These are phyloP conservation scores for Blastobotrys persicus DNA, from an alignment of 1,139 yeast species.

Conservation along the genomic window DNA sequence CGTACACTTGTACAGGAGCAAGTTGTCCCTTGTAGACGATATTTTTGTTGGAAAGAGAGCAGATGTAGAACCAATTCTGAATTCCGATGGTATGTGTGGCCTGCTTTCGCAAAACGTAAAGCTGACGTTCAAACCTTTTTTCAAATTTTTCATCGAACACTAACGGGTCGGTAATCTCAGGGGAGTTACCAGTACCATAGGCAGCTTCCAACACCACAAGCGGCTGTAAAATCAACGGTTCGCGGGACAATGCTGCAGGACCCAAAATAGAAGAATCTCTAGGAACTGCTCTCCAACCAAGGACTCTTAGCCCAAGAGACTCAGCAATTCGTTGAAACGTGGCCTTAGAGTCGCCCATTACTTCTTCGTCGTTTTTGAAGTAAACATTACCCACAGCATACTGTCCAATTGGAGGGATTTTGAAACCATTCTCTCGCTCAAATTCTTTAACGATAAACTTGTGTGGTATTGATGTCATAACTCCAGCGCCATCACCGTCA, in stretches of 20 bases:
- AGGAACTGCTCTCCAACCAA: constrained; percentile 97
- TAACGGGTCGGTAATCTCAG: constrained; percentile 37
- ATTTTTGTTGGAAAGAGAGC: constrained; percentile 84
- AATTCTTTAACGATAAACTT: constrained; percentile 82
- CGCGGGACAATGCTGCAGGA: constrained; percentile 91
- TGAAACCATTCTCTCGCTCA: constrained; percentile 51
- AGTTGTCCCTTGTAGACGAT: constrained; percentile 97
- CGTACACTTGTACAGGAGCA: constrained; percentile 94
- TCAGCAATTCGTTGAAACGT: constrained; percentile 80
- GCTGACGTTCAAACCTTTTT: constrained; percentile 73
- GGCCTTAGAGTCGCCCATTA: constrained; percentile 62
- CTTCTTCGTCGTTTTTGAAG: constrained; percentile 73
- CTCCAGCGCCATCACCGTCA: constrained; percentile 99
- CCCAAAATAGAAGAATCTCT: constrained; percentile 90
- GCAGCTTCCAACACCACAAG: constrained; percentile 68
- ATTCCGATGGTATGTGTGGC: constrained; percentile 87
- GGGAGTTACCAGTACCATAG: constrained; percentile 42
- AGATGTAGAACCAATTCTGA: constrained; percentile 96
- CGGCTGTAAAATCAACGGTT: constrained; percentile 89
- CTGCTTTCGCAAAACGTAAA: constrained; percentile 84
- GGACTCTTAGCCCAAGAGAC: constrained; percentile 71
- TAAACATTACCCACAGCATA: constrained; percentile 95
- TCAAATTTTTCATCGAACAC: constrained; percentile 57
- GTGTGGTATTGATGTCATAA: constrained; percentile 89
- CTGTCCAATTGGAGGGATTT: constrained; percentile 74